Evolutionary conservation across 176 grass and related monocot species (phyloP).

Genomic region (Triticum timopheevii): DNA sequence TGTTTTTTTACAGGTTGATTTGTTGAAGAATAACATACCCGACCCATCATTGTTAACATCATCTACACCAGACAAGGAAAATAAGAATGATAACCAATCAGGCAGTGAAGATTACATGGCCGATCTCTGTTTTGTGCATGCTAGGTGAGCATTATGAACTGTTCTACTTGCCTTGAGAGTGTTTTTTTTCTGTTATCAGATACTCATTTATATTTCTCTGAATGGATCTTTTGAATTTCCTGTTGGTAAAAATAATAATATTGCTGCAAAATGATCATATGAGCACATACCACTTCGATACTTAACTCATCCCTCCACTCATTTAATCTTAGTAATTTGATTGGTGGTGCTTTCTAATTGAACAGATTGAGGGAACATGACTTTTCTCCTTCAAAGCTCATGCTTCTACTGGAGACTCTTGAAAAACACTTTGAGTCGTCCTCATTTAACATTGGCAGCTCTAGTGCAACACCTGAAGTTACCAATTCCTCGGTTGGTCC

Average conservation of each 20-base stretch:
- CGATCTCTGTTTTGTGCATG: conserved; percentile 86
- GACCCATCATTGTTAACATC: conserved; percentile 71
- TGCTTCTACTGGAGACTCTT: conserved; percentile 51
- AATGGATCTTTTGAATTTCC: background rate
- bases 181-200: background rate
- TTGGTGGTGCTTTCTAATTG: conserved; percentile 14
- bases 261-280: background rate
- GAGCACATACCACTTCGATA: background rate
- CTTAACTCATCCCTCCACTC: background rate
- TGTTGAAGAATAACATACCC: conserved; percentile 87
- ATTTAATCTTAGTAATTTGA: background rate
- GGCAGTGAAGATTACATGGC: conserved; percentile 64
- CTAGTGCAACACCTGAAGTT: conserved; percentile 17
- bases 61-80: conserved; percentile 75
- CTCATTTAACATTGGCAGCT: conserved; percentile 53
- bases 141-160: conserved; percentile 51
- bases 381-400: conserved; percentile 53
- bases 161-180: background rate
- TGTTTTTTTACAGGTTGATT: conserved; percentile 65
- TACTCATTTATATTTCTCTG: background rate
- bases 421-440: conserved; percentile 56
- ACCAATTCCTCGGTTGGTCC: conserved; percentile 27
- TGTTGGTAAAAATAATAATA: background rate
- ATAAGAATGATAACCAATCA: conserved; percentile 51
- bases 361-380: conserved; percentile 64